phyloP scores from a whole-genome alignment of 2,329 filamentous ascomycete species.

The Escovopsis sp. region DNA sequence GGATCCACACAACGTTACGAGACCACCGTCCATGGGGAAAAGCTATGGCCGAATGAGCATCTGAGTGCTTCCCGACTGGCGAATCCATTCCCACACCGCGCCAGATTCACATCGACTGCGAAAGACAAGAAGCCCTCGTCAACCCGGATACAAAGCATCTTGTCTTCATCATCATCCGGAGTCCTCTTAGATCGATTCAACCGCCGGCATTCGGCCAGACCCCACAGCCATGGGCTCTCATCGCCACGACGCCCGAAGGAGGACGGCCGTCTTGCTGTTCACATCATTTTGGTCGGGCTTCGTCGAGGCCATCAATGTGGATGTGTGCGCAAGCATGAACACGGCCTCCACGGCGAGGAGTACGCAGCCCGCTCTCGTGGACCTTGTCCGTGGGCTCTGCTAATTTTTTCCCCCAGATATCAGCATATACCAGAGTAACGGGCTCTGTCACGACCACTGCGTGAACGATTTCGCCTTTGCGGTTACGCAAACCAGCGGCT shows the following conservation, averaged over 20 bases:
- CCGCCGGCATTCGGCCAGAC: too few species aligned
- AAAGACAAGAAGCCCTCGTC: too few species aligned
- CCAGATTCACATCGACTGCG: too few species aligned
- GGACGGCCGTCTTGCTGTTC: conserved; percentile 12
- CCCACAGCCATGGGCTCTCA: conserved; percentile 10
- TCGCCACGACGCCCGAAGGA: conserved; percentile 8
- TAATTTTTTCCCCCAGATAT: conserved; percentile 24
- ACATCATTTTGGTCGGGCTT: conserved; percentile 11
- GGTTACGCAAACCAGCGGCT: conserved; percentile 46
- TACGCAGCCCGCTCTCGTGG: conserved; percentile 10
- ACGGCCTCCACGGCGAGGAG: conserved; percentile 18
- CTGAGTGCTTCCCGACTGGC: too few species aligned
- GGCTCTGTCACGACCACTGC: conserved; percentile 50
- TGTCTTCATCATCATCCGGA: too few species aligned
- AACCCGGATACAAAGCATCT: too few species aligned
- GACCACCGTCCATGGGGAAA: too few species aligned
- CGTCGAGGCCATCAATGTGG: conserved; percentile 13
- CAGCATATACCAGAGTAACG: conserved; percentile 51
- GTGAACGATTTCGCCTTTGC: conserved; percentile 43
- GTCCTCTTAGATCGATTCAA: too few species aligned
- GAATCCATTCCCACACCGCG: too few species aligned
- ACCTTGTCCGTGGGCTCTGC: not conserved
- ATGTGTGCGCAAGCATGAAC: conserved; percentile 23
- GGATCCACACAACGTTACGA: too few species aligned
- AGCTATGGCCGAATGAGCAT: too few species aligned